Conservation (phyloP, 164 flowering plant species). For the Chimonanthus salicifolius region DNA sequence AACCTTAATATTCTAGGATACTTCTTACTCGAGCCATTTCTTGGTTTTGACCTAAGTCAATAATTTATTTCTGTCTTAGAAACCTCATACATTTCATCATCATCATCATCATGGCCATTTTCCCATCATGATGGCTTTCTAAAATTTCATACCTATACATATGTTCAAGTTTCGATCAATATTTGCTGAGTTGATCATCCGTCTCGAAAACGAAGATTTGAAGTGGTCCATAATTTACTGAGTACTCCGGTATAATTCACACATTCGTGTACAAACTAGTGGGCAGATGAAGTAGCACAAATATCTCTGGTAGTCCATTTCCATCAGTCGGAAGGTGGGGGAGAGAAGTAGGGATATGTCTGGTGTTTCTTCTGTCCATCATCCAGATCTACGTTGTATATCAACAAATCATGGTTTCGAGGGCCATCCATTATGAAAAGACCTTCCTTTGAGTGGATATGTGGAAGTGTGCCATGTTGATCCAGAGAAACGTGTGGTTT, state of each 20-base stretch:
- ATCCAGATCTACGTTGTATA: background rate
- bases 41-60: too few relatives aligned
- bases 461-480: constrained; percentile 23
- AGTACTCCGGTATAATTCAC: too few relatives aligned
- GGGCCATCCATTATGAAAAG: constrained; percentile 9
- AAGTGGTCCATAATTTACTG: background rate
- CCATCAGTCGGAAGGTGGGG: background rate
- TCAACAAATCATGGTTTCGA: background rate
- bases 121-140: background rate
- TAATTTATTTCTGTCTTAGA: too few relatives aligned
- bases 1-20: too few relatives aligned
- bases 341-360: constrained; percentile 8
- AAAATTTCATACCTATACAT: constrained; percentile 4
- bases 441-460: constrained; percentile 19
- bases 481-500: constrained; percentile 13
- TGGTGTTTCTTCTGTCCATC: constrained; percentile 1
- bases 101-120: too few relatives aligned
- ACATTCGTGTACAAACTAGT: too few relatives aligned
- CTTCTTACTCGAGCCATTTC: too few relatives aligned
- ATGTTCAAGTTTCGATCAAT: constrained; percentile 6
- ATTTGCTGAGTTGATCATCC: constrained; percentile 4
- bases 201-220: constrained; percentile 1
- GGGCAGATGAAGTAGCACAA: too few relatives aligned
- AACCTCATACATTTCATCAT: too few relatives aligned
- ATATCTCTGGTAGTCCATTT: background rate